These are phyloP conservation scores for Pseudogymnoascus sp. DNA, from an alignment of 2,329 filamentous ascomycete genomes.

Conservation along the genomic window DNA sequence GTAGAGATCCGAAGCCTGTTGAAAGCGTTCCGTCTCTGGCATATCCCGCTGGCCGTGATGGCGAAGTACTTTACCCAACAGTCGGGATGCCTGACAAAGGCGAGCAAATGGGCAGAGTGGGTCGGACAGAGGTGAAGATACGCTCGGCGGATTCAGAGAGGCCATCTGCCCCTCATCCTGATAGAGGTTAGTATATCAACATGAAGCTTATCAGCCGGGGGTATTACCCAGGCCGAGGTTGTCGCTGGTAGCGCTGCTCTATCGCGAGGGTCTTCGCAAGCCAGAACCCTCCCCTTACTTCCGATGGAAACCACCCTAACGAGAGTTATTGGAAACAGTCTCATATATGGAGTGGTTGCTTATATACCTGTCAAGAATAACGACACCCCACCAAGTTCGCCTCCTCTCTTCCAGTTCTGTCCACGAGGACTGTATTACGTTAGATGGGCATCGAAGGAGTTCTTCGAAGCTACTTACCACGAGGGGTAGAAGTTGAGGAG, in stretches of 20 bases:
- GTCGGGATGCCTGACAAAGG: conserved; percentile 36
- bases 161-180: conserved; percentile 33
- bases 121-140: conserved; percentile 35
- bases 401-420: conserved; percentile 40
- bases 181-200: background rate
- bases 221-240: conserved; percentile 36
- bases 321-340: conserved; percentile 12
- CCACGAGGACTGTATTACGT: conserved; percentile 34
- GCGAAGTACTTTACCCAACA: conserved; percentile 30
- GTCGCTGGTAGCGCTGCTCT: conserved; percentile 21
- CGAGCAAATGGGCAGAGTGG: conserved; percentile 44
- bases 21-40: conserved; percentile 20
- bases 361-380: conserved; percentile 37
- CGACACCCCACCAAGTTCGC: conserved; percentile 42
- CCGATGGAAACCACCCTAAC: conserved; percentile 26
- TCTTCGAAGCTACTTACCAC: conserved; percentile 24
- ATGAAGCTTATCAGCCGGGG: background rate
- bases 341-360: background rate
- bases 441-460: conserved; percentile 1
- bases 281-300: conserved; percentile 24
- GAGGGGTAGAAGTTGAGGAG: conserved; percentile 32
- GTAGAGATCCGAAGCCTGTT: conserved; percentile 23
- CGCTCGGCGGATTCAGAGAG: conserved; percentile 25
- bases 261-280: conserved; percentile 25
- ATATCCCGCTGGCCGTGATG: conserved; percentile 24